Conservation (phyloP, 257 asterid genomes). For the Craterostigma plantagineum region DNA sequence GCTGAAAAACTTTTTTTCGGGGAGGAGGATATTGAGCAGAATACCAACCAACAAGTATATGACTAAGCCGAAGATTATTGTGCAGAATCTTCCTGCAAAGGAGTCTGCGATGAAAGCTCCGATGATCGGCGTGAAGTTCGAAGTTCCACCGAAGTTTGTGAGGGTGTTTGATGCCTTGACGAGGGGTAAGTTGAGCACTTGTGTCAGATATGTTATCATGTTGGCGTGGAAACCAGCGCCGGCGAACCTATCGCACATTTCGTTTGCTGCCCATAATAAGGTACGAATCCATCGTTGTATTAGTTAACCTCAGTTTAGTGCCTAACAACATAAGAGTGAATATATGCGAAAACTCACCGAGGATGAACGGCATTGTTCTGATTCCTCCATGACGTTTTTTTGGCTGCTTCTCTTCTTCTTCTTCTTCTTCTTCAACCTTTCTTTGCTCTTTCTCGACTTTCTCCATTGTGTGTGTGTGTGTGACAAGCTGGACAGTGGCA, state of each 20-base stretch:
- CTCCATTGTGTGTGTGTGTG: no score
- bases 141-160: conserved; percentile 56
- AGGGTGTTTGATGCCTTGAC: conserved; percentile 78
- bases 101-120: conserved; percentile 80
- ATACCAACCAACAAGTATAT: conserved; percentile 36
- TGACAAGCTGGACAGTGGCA: no score
- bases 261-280: conserved; percentile 37
- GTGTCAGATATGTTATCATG: conserved; percentile 77
- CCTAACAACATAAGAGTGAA: background rate
- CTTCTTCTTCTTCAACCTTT: background rate
- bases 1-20: background rate
- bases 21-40: background rate
- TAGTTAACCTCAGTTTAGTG: background rate
- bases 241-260: conserved; percentile 70
- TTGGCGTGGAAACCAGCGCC: conserved; percentile 71
- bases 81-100: conserved; percentile 69
- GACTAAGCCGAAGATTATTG: conserved; percentile 47
- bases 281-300: background rate
- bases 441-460: no score
- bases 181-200: conserved; percentile 60
- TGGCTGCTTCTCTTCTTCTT: no score
- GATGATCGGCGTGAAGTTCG: conserved; percentile 60
- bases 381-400: background rate
- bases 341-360: background rate
- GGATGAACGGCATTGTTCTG: conserved; percentile 5